These are phyloP conservation scores for Pseudomassariella vexata DNA, from an alignment of 2,329 filamentous ascomycete genomes.

Conservation along the genomic window DNA sequence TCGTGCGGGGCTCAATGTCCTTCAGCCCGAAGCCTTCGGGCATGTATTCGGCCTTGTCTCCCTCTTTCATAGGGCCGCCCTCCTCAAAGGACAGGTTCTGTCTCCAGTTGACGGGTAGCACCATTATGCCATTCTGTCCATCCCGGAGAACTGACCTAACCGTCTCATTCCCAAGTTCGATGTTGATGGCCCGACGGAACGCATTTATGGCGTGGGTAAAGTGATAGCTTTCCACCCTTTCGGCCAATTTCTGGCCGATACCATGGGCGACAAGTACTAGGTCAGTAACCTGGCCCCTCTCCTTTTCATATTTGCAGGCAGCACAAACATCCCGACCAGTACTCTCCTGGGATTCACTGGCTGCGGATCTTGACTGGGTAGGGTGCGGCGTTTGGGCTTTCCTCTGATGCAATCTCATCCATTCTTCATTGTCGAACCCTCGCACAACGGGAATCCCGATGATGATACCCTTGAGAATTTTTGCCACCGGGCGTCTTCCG, in stretches of 20 bases:
- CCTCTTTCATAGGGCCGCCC: slow-evolving; percentile 54
- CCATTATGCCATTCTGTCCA: slow-evolving; percentile 86
- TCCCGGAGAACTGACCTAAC: slow-evolving; percentile 72
- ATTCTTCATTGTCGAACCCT: slow-evolving; percentile 74
- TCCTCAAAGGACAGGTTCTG: slow-evolving; percentile 84
- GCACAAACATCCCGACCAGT: slow-evolving; percentile 32
- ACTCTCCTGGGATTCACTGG: slow-evolving; percentile 19
- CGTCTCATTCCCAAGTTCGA: slow-evolving; percentile 68
- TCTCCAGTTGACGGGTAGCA: slow-evolving; percentile 91
- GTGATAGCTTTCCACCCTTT: slow-evolving; percentile 91
- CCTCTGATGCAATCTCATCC: slow-evolving; percentile 64
- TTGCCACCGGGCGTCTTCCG: slow-evolving; percentile 71
- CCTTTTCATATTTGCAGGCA: slow-evolving; percentile 59
- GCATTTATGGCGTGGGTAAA: slow-evolving; percentile 95
- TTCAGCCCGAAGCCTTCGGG: slow-evolving; percentile 61
- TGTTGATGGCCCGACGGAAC: slow-evolving; percentile 79
- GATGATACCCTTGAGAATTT: slow-evolving; percentile 75
- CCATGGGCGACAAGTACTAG: slow-evolving; percentile 88
- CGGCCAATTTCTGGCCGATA: slow-evolving; percentile 93
- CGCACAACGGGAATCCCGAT: slow-evolving; percentile 85
- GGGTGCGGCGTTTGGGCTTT: slow-evolving; percentile 21
- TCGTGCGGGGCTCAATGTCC: slow-evolving; percentile 86
- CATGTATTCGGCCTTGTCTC: slow-evolving; percentile 46
- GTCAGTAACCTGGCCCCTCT: slow-evolving; percentile 70
- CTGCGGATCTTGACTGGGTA: slow-evolving; percentile 16